A percentile compares a stretch with the other conserved stretches of the same genome.
phyloP scores from a whole-genome alignment of 768 basidiomycete species.

The Holtermanniella nyarrowii region DNA sequence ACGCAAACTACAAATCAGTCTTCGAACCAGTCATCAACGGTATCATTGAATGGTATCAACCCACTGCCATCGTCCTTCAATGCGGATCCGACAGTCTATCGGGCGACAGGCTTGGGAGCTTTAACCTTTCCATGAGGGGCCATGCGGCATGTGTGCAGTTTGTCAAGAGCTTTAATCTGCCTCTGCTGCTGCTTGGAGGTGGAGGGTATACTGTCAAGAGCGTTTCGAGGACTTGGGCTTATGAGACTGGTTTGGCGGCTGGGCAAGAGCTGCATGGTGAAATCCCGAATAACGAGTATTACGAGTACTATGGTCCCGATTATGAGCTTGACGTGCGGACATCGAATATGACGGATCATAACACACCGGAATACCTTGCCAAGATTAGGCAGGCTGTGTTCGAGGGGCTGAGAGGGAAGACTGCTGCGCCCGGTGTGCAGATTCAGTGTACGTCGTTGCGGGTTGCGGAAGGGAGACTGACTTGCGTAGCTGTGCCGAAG shows the following conservation, averaged over 20 bases:
- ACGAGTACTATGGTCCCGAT: slow-evolving; percentile 97
- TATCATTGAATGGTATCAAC: slow-evolving; percentile 90
- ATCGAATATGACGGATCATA: slow-evolving; percentile 91
- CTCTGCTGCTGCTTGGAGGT: slow-evolving; percentile 85
- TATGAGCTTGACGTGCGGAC: slow-evolving; percentile 90
- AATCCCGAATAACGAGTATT: slow-evolving; percentile 97
- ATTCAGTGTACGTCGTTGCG: slow-evolving; percentile 57
- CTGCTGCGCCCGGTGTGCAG: slow-evolving; percentile 85
- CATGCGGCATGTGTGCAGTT: slow-evolving; percentile 97
- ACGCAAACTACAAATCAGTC: slow-evolving; percentile 86
- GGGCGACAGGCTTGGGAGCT: slow-evolving; percentile 88
- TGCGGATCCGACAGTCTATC: slow-evolving; percentile 96
- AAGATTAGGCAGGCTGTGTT: slow-evolving; percentile 85
- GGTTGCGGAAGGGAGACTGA: not conserved
- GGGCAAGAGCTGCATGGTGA: slow-evolving; percentile 85
- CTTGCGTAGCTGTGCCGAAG: slow-evolving; percentile 63
- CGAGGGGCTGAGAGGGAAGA: slow-evolving; percentile 75
- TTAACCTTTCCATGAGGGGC: slow-evolving; percentile 94
- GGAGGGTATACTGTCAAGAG: slow-evolving; percentile 99
- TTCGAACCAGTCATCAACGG: slow-evolving; percentile 91
- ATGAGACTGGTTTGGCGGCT: slow-evolving; percentile 94
- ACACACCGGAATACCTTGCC: slow-evolving; percentile 82
- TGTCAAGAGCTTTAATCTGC: slow-evolving; percentile 90
- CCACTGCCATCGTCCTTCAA: slow-evolving; percentile 89
- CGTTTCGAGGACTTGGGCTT: slow-evolving; percentile 94